These are phyloP conservation scores for Ceriops tagal DNA, from an alignment of 345 rosid genomes.

Conservation along the genomic window DNA sequence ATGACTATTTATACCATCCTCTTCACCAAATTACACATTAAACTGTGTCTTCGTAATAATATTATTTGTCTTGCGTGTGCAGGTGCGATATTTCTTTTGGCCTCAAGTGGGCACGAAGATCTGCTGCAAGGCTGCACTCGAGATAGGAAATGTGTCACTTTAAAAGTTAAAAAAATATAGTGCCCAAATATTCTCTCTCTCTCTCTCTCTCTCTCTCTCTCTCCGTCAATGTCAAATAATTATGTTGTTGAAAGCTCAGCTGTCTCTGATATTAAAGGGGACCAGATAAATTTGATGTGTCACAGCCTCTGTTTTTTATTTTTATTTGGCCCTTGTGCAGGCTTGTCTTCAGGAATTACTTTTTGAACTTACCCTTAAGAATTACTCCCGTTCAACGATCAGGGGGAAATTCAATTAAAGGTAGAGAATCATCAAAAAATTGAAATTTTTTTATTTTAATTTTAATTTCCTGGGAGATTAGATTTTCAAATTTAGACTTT, in stretches of 20 bases:
- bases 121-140: neutral
- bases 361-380: too few relatives aligned
- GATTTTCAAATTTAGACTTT: too few relatives aligned
- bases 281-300: neutral
- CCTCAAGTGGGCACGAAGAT: neutral
- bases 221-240: constrained; percentile 1
- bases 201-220: neutral
- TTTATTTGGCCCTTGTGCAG: neutral
- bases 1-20: too few relatives aligned
- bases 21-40: too few relatives aligned
- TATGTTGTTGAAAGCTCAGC: neutral
- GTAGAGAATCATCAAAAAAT: too few relatives aligned
- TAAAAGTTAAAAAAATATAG: neutral
- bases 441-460: too few relatives aligned
- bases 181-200: neutral
- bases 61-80: neutral
- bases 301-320: neutral
- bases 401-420: too few relatives aligned
- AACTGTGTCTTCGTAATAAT: neutral
- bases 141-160: too few relatives aligned
- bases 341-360: too few relatives aligned
- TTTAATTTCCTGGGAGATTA: too few relatives aligned
- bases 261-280: neutral
- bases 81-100: neutral
- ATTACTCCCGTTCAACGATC: too few relatives aligned